phyloP scores from a whole-genome alignment of 805 yeast species.

The Metschnikowia borealis region DNA sequence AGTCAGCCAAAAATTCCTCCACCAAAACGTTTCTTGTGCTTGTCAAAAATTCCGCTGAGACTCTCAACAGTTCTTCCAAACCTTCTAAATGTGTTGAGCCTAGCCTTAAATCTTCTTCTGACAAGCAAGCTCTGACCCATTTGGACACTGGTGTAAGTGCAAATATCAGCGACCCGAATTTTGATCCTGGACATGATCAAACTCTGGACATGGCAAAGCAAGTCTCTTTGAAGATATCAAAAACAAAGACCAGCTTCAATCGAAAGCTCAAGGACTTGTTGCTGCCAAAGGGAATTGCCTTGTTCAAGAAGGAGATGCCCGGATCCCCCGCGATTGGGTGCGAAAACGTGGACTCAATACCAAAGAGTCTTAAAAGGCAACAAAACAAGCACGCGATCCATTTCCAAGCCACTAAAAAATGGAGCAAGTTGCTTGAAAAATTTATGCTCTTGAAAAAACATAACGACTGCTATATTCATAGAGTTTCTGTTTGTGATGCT shows the following conservation, averaged over 20 bases:
- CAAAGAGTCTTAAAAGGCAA: not conserved
- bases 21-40: too few species aligned
- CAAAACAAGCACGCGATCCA: too few species aligned
- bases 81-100: too few species aligned
- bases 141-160: not conserved
- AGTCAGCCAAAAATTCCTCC: too few species aligned
- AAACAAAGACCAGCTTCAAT: not conserved
- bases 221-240: not conserved
- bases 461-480: not conserved
- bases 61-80: too few species aligned
- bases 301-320: too few species aligned
- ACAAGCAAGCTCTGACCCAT: not conserved
- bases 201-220: not conserved
- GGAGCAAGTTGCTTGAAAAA: not conserved
- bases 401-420: not conserved
- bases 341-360: not conserved
- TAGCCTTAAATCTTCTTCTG: not conserved
- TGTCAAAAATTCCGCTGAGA: too few species aligned
- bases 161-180: not conserved
- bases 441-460: not conserved
- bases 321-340: not conserved
- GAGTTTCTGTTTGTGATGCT: not conserved
- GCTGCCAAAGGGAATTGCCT: conserved; percentile 1
- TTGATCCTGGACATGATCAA: not conserved
- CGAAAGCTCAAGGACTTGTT: not conserved